These are phyloP conservation scores for Trichoderma oligosporum DNA, from an alignment of 2,329 filamentous ascomycete genomes.

Conservation along the genomic window DNA sequence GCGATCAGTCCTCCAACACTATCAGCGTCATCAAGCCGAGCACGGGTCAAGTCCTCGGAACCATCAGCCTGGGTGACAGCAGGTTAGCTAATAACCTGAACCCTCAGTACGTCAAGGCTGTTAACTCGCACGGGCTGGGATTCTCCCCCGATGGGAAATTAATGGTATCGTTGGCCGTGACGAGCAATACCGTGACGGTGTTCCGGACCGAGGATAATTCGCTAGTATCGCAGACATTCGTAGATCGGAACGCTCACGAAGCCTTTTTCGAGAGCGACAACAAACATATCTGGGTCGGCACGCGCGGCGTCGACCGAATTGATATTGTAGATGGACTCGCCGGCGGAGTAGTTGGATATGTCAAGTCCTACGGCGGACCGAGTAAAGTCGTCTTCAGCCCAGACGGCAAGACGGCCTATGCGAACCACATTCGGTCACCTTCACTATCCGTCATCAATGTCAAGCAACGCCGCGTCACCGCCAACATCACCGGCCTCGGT, in stretches of 20 bases:
- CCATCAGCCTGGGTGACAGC: conserved; percentile 18
- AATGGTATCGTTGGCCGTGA: conserved; percentile 21
- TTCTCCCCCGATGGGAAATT: conserved; percentile 20
- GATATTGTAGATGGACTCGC: conserved; percentile 19
- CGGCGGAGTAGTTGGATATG: conserved; percentile 16
- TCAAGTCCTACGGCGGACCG: conserved; percentile 19
- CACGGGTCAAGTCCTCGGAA: conserved; percentile 20
- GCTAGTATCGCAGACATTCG: conserved; percentile 17
- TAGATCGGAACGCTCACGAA: conserved; percentile 20
- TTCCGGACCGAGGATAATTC: conserved; percentile 21
- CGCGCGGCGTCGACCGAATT: conserved; percentile 20
- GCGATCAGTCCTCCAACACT: conserved; percentile 20
- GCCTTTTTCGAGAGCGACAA: conserved; percentile 22
- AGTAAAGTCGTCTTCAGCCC: conserved; percentile 22
- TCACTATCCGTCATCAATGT: conserved; percentile 21
- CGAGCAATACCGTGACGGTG: conserved; percentile 21
- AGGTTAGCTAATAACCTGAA: conserved; percentile 13
- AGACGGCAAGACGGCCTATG: conserved; percentile 19
- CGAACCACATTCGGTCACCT: conserved; percentile 20
- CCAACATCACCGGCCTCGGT: conserved; percentile 12
- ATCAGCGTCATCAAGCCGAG: conserved; percentile 18
- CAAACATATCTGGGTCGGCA: conserved; percentile 21
- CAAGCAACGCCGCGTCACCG: conserved; percentile 3
- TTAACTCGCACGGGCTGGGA: conserved; percentile 21
- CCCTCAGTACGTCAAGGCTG: conserved; percentile 19